Conservation (phyloP, 192 early-diverging fungal genomes). For the Martensiomyces pterosporus region DNA sequence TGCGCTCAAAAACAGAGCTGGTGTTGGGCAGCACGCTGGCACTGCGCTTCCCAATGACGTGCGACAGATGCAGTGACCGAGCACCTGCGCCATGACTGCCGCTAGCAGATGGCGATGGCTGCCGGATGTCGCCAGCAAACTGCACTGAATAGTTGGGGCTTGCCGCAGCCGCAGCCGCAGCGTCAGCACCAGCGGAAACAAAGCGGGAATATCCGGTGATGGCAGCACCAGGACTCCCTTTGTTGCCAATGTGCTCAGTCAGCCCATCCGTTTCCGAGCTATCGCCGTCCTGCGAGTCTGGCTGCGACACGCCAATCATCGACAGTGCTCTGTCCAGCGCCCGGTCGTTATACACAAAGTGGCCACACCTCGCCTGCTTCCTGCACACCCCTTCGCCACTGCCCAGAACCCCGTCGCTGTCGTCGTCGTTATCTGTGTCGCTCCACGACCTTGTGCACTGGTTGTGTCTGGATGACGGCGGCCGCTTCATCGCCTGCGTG, state of each 20-base stretch:
- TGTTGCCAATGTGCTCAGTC: neutral
- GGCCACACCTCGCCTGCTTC: conserved; percentile 3
- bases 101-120: too few species aligned
- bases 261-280: conserved; percentile 4
- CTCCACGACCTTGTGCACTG: conserved; percentile 22
- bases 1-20: conserved; percentile 18
- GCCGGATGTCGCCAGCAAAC: too few species aligned
- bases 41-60: neutral
- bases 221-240: neutral
- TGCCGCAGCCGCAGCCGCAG: too few species aligned
- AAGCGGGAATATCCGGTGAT: too few species aligned
- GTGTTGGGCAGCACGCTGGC: neutral
- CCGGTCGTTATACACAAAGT: conserved; percentile 17
- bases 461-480: neutral
- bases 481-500: conserved; percentile 14
- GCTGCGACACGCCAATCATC: conserved; percentile 46
- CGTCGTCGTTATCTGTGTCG: conserved; percentile 9
- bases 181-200: too few species aligned
- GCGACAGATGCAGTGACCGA: too few species aligned
- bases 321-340: conserved; percentile 38
- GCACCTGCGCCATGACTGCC: too few species aligned
- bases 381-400: conserved; percentile 4
- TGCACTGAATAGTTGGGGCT: too few species aligned
- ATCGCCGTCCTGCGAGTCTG: conserved; percentile 27
- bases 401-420: too few species aligned